phyloP scores from a whole-genome alignment of 208 protist genomes.

The Trichomonas vaginalis region DNA sequence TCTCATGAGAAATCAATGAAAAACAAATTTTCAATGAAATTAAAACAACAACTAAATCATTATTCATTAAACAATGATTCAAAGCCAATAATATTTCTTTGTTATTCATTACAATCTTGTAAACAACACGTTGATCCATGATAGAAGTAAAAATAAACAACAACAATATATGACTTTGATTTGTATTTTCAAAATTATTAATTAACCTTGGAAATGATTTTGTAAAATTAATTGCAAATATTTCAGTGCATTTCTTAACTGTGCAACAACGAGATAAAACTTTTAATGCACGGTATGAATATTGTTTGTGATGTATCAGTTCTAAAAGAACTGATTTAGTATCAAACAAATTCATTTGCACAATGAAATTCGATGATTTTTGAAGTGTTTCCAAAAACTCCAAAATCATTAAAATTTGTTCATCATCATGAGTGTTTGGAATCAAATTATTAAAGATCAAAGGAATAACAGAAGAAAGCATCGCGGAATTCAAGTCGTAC shows the following conservation, averaged over 20 bases:
- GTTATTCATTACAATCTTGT: not conserved
- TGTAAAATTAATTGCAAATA: not conserved
- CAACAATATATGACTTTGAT: not conserved
- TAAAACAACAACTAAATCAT: not conserved
- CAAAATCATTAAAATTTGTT: not conserved
- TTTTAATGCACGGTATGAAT: not conserved
- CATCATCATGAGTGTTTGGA: not conserved
- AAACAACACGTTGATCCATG: not conserved
- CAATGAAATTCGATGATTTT: not conserved
- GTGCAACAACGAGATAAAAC: not conserved
- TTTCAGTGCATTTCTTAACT: not conserved
- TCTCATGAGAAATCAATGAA: not conserved
- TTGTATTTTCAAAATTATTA: not conserved
- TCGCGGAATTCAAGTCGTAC: not conserved
- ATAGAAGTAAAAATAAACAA: not conserved
- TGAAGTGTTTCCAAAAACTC: not conserved
- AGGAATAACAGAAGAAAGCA: not conserved
- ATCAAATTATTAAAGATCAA: not conserved
- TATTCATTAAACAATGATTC: not conserved
- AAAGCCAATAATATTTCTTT: not conserved
- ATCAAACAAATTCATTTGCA: not conserved
- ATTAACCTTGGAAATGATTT: not conserved
- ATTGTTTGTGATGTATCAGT: not conserved
- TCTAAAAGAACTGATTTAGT: not conserved
- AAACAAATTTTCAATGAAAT: not conserved